These are phyloP conservation scores for Chaetoceros tenuissimus DNA, from an alignment of 108 stramenopile species.

Conservation along the genomic window DNA sequence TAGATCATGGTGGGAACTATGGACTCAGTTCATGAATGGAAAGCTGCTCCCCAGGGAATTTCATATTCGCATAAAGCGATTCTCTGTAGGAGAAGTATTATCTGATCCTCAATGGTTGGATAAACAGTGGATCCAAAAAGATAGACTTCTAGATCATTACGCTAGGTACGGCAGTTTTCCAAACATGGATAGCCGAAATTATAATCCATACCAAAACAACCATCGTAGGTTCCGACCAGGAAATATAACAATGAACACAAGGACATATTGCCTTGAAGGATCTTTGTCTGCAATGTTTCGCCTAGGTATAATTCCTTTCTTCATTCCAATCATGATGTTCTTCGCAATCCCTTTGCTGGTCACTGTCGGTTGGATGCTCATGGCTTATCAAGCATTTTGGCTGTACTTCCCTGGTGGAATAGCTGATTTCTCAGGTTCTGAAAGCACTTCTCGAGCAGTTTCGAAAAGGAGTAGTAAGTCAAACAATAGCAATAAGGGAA, in stretches of 20 bases:
- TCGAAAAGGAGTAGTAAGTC: background rate
- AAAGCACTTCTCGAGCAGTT: background rate
- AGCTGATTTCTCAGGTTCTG: background rate
- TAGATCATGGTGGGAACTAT: too few species aligned
- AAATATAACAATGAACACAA: constrained; percentile 35
- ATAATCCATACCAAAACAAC: too few species aligned
- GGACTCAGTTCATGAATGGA: too few species aligned
- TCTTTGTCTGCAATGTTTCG: constrained; percentile 28
- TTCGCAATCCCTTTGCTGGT: constrained; percentile 42
- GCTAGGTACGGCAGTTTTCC: constrained; percentile 40
- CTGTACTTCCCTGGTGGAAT: constrained; percentile 17
- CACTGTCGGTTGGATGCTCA: constrained; percentile 33
- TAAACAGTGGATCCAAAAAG: constrained; percentile 74
- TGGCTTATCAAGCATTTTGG: constrained; percentile 21
- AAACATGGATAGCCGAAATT: constrained; percentile 40
- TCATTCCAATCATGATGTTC: constrained; percentile 37
- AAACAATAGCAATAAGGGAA: background rate
- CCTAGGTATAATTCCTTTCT: constrained; percentile 34
- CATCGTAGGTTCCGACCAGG: too few species aligned
- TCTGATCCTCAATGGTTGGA: constrained; percentile 66
- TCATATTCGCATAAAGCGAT: constrained; percentile 57
- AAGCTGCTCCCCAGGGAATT: constrained; percentile 43
- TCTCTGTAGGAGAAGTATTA: constrained; percentile 64
- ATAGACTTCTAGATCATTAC: constrained; percentile 55
- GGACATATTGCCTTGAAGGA: constrained; percentile 30